phyloP scores from a whole-genome alignment of 495 filamentous ascomycete species.

The Acidiella bohemica region DNA sequence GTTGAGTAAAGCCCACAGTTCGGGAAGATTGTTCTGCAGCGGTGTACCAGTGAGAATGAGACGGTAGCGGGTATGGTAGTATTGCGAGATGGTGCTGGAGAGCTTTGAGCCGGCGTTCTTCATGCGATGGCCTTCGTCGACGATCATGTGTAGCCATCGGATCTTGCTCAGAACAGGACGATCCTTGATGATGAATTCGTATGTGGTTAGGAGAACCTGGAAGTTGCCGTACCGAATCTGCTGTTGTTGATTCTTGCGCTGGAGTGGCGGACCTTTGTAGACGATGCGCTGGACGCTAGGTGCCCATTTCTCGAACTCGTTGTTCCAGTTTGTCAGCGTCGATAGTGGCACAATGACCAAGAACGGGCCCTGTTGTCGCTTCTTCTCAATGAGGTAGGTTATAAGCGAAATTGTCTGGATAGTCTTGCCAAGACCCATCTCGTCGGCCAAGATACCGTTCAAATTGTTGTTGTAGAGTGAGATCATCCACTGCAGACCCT shows the following conservation, averaged over 20 bases:
- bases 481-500: conserved; percentile 98
- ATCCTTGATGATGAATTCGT: conserved; percentile 99
- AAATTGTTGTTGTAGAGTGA: conserved; percentile 99
- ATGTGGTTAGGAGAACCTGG: conserved; percentile 92
- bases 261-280: conserved; percentile 87
- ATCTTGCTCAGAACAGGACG: conserved; percentile 87
- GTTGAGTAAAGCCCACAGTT: conserved; percentile 94
- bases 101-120: conserved; percentile 97
- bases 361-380: conserved; percentile 84
- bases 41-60: conserved; percentile 96
- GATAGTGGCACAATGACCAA: conserved; percentile 92
- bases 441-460: conserved; percentile 94
- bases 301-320: conserved; percentile 98
- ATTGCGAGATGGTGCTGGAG: conserved; percentile 82
- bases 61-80: conserved; percentile 88
- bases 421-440: conserved; percentile 99
- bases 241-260: conserved; percentile 80
- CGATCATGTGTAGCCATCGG: conserved; percentile 99
- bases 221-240: conserved; percentile 89
- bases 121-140: conserved; percentile 98
- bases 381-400: conserved; percentile 91
- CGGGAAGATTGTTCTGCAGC: conserved; percentile 90
- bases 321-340: conserved; percentile 95
- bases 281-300: conserved; percentile 74
- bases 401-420: conserved; percentile 98